Conservation (phyloP, 768 basidiomycete genomes). For the Rhodotorula kratochvilovae region DNA sequence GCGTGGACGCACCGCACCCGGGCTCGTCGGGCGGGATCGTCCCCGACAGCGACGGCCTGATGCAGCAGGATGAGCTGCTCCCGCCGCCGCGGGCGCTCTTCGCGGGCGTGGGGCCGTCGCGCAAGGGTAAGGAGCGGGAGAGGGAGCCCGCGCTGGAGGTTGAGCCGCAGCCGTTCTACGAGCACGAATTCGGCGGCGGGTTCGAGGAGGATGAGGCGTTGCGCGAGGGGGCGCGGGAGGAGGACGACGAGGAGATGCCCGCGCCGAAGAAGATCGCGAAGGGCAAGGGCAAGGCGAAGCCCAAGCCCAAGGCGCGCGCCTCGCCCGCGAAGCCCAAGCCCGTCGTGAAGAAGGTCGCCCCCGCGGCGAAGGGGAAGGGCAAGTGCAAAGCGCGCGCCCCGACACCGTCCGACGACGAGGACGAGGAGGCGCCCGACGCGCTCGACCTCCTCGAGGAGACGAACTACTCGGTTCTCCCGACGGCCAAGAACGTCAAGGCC, state of each 20-base stretch:
- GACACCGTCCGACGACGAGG: not conserved
- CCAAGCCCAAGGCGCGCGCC: not conserved
- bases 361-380: not conserved
- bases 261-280: not conserved
- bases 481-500: slow-evolving; percentile 1
- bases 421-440: slow-evolving; percentile 5
- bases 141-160: not conserved
- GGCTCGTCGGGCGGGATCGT: slow-evolving; percentile 3
- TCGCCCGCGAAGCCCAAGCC: not conserved
- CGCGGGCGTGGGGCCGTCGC: not conserved
- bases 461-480: slow-evolving; percentile 18
- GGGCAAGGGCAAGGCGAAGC: slow-evolving; percentile 5
- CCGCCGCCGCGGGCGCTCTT: not conserved
- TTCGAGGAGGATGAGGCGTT: not conserved
- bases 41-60: slow-evolving; percentile 53
- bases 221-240: not conserved
- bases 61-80: not conserved
- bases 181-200: slow-evolving; percentile 4
- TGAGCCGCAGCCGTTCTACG: not conserved
- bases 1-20: not conserved
- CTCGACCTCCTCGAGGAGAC: slow-evolving; percentile 18
- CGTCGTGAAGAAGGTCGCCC: not conserved
- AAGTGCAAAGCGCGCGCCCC: not conserved
- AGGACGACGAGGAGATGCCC: not conserved
- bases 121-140: not conserved